phyloP scores from a whole-genome alignment of 495 filamentous ascomycete genomes.

The Penicillium ochrochloron region DNA sequence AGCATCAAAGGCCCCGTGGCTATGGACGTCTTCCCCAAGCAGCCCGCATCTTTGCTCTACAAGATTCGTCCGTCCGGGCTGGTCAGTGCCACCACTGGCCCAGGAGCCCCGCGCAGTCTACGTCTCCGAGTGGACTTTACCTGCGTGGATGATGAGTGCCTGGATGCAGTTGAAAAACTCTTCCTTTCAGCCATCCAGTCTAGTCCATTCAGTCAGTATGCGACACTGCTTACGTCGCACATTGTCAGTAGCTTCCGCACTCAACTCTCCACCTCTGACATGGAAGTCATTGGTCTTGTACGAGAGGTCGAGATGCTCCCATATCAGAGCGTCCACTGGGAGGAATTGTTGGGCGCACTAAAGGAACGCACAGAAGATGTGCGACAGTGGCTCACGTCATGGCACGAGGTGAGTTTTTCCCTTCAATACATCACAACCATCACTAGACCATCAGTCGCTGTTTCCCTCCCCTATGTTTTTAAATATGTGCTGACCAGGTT shows the following conservation, averaged over 20 bases:
- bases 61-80: slow-evolving; percentile 57
- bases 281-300: slow-evolving; percentile 54
- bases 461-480: not conserved
- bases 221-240: slow-evolving; percentile 52
- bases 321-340: slow-evolving; percentile 49
- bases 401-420: slow-evolving; percentile 49
- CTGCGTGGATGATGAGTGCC: slow-evolving; percentile 69
- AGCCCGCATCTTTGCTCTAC: slow-evolving; percentile 83
- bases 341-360: slow-evolving; percentile 44
- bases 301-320: slow-evolving; percentile 48
- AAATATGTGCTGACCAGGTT: slow-evolving; percentile 13
- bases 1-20: slow-evolving; percentile 58
- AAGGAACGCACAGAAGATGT: slow-evolving; percentile 43
- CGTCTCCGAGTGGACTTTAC: slow-evolving; percentile 77
- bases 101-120: slow-evolving; percentile 56
- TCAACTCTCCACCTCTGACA: slow-evolving; percentile 59
- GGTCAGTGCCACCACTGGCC: slow-evolving; percentile 23
- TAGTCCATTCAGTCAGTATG: slow-evolving; percentile 50
- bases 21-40: slow-evolving; percentile 74
- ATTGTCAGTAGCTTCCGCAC: slow-evolving; percentile 57
- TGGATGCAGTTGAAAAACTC: slow-evolving; percentile 45
- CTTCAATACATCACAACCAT: not conserved
- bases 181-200: slow-evolving; percentile 48
- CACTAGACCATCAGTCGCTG: not conserved
- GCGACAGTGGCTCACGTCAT: slow-evolving; percentile 48